These are phyloP conservation scores for Aspergillus sp. DNA, from an alignment of 2,329 filamentous ascomycete genomes.

Conservation along the genomic window DNA sequence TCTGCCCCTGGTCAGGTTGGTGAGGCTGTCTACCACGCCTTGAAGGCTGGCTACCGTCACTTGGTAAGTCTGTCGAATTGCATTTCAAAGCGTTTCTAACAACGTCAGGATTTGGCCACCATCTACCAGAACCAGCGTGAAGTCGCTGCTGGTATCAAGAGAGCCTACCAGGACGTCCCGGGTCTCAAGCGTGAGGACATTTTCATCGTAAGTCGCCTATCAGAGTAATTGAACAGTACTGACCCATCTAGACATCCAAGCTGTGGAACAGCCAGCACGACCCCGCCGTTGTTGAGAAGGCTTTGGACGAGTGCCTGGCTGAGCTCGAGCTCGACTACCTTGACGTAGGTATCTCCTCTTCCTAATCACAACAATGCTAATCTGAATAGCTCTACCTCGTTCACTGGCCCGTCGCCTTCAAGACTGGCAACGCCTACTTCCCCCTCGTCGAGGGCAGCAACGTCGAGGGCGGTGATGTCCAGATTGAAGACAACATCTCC, in stretches of 20 bases:
- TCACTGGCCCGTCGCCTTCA: slow-evolving; percentile 44
- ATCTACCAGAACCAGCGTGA: slow-evolving; percentile 38
- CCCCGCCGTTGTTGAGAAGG: slow-evolving; percentile 47
- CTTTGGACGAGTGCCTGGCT: slow-evolving; percentile 46
- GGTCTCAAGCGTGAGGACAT: slow-evolving; percentile 38
- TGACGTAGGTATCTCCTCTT: slow-evolving; percentile 41
- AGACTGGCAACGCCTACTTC: slow-evolving; percentile 40
- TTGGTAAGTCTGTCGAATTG: slow-evolving; percentile 20
- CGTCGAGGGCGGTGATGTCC: slow-evolving; percentile 33
- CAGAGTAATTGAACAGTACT: neutral
- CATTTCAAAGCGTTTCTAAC: slow-evolving; percentile 7
- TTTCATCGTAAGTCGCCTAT: slow-evolving; percentile 30
- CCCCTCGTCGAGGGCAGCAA: slow-evolving; percentile 37
- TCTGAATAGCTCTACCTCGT: slow-evolving; percentile 32
- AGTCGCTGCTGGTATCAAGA: slow-evolving; percentile 29
- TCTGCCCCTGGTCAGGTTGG: slow-evolving; percentile 35
- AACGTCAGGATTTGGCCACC: slow-evolving; percentile 30
- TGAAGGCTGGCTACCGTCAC: slow-evolving; percentile 38
- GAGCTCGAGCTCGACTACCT: slow-evolving; percentile 52
- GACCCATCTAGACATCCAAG: slow-evolving; percentile 48
- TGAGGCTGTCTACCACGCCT: slow-evolving; percentile 34
- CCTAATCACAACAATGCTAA: slow-evolving; percentile 1
- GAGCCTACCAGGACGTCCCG: slow-evolving; percentile 32
- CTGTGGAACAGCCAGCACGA: slow-evolving; percentile 54
- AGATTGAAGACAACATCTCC: slow-evolving; percentile 42